Conservation (phyloP, 257 asterid genomes). For the Avicennia marina region DNA sequence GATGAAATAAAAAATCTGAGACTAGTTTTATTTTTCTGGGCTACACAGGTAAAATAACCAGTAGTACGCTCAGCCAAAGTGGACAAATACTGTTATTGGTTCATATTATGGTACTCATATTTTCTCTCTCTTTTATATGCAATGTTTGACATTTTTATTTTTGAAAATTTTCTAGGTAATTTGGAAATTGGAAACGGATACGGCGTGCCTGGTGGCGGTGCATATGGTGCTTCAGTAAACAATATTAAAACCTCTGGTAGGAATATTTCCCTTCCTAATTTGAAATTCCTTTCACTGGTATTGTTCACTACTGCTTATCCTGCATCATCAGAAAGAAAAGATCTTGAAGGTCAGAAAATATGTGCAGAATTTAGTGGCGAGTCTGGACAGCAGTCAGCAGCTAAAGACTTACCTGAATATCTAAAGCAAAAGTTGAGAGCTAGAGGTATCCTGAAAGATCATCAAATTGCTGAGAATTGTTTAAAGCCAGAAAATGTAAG, state of each 20-base stretch:
- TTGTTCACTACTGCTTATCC: conserved; percentile 15
- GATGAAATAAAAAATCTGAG: too few species aligned
- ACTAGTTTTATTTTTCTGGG: too few species aligned
- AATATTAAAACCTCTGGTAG: conserved; percentile 33
- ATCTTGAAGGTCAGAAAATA: conserved; percentile 29
- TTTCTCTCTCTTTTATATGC: background rate
- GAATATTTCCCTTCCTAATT: conserved; percentile 21
- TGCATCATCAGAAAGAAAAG: conserved; percentile 30
- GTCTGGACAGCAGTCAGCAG: conserved; percentile 36
- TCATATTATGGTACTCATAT: background rate
- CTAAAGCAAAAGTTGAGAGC: conserved; percentile 88
- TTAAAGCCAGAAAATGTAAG: conserved; percentile 42
- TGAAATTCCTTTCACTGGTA: conserved; percentile 16
- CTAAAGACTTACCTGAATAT: conserved; percentile 75
- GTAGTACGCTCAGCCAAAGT: background rate
- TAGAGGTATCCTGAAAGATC: conserved; percentile 83
- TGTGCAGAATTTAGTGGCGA: conserved; percentile 37
- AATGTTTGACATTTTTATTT: background rate
- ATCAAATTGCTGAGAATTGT: conserved; percentile 26
- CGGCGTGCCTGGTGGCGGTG: conserved; percentile 99
- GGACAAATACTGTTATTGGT: background rate
- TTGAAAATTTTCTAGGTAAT: conserved; percentile 35
- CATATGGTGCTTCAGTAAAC: conserved; percentile 51
- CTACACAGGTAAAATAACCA: too few species aligned
- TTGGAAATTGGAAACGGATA: conserved; percentile 94